Evolutionary conservation across 352 stramenopile species (phyloP).

Genomic region (Globisporangium heterothallicum): DNA sequence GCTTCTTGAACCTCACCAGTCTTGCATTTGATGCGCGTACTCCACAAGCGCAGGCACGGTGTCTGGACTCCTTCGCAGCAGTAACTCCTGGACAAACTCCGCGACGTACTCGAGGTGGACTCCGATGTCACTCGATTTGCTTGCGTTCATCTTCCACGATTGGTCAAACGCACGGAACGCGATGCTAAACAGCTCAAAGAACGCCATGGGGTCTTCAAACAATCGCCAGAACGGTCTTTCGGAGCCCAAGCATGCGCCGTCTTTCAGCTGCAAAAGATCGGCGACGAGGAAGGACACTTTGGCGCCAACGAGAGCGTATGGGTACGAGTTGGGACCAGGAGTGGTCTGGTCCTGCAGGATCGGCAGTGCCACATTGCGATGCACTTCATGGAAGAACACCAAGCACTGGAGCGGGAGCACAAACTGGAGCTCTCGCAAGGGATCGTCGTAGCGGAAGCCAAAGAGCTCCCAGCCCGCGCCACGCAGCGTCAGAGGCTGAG

Average conservation of each 20-base stretch:
- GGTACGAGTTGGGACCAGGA: slow-evolving; percentile 41
- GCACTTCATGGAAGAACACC: slow-evolving; percentile 77
- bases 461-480: slow-evolving; percentile 50
- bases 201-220: slow-evolving; percentile 81
- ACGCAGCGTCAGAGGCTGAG: slow-evolving; percentile 44
- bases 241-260: slow-evolving; percentile 62
- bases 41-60: slow-evolving; percentile 57
- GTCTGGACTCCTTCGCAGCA: slow-evolving; percentile 63
- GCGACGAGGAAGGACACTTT: slow-evolving; percentile 54
- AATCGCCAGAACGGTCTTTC: slow-evolving; percentile 81
- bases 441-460: slow-evolving; percentile 64
- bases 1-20: slow-evolving; percentile 38
- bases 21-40: slow-evolving; percentile 66
- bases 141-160: slow-evolving; percentile 48
- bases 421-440: slow-evolving; percentile 61
- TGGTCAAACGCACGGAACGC: slow-evolving; percentile 67
- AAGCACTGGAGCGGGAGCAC: slow-evolving; percentile 74
- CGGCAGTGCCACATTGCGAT: slow-evolving; percentile 50
- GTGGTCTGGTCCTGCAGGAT: slow-evolving; percentile 60
- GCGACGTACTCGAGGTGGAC: slow-evolving; percentile 66
- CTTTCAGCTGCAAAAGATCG: slow-evolving; percentile 68
- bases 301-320: slow-evolving; percentile 50
- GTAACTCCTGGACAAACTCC: slow-evolving; percentile 64
- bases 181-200: slow-evolving; percentile 78
- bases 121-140: slow-evolving; percentile 43